Evolutionary conservation across 2,329 filamentous ascomycete species (phyloP), one percentile per base, ranked within the genome.

Genomic region (Colletotrichum sp.): DNA sequence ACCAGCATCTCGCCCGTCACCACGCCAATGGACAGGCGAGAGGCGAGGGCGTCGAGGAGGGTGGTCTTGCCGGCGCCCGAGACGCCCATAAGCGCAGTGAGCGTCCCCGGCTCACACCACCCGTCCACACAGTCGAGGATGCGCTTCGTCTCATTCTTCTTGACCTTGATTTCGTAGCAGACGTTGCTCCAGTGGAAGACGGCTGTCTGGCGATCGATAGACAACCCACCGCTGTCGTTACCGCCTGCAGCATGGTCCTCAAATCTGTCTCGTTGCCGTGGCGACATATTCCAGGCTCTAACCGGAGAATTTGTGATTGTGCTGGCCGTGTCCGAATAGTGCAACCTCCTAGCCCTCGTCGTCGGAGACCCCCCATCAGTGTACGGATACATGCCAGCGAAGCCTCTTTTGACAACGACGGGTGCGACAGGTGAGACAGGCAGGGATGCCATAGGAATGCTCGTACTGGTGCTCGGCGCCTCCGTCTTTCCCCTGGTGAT

Each of bases 61-160:
- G 94, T 95, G 0, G 94, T 95, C 82, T 95, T 96, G 62, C 94
- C 94, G 28, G 94, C 94, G 78, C 94, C 93, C 52, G 92, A 93
- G 6, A 93, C 92, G 83, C 93, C 90, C 93, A 95, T 95, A 0
- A 95, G 87, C 13, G 93, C 93, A 8, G 93, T 95, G 16, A 94
- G 85, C 18, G 93, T 95, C 68, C 93, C 93, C 1, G 93, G 93
- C 83, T 95, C 94, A 68, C 95, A 93, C 92, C 93, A 95, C 13
- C 94, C 93, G 79, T 94, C 92, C 4, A 95, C 92, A 67, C 94
- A 86, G 76, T 95, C 91, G 28, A 95, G 85, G 80, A 96, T 92
- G 12, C 92, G 89, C 39, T 93, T 88, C 1, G 87, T 84, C 78
- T 94, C 90, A 4, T 76, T 76, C 80, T 94, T 94, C 70, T 84